Conservation (phyloP, 768 basidiomycete genomes). For the Hygrophorus russula region DNA sequence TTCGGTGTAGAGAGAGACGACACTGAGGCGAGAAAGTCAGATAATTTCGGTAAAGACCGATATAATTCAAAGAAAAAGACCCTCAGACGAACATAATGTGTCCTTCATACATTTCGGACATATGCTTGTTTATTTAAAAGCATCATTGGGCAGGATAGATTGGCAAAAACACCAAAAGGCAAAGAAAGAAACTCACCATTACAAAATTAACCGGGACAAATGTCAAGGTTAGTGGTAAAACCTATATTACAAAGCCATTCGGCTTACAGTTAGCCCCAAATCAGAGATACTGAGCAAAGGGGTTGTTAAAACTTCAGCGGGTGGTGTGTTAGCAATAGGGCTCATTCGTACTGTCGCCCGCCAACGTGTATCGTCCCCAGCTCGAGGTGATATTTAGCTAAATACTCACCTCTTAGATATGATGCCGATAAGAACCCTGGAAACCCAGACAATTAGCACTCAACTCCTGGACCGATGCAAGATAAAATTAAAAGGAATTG, state of each 20-base stretch:
- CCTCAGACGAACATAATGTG: conserved; percentile 39
- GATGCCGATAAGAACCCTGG: background rate
- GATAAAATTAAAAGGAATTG: conserved; percentile 7
- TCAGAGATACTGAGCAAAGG: too few species aligned
- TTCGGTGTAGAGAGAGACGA: too few species aligned
- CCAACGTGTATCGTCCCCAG: conserved; percentile 25
- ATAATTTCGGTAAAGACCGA: background rate
- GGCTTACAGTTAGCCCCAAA: too few species aligned
- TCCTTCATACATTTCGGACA: conserved; percentile 61
- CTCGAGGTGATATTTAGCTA: background rate
- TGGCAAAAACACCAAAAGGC: background rate
- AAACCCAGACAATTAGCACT: conserved; percentile 2
- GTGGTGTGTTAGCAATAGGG: conserved; percentile 31
- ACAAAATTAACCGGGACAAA: too few species aligned
- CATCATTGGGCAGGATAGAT: conserved; percentile 33
- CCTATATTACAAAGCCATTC: too few species aligned
- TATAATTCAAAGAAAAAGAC: background rate
- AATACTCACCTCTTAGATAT: conserved; percentile 6
- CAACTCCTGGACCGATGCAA: conserved; percentile 3
- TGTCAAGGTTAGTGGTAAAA: too few species aligned
- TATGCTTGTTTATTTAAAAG: conserved; percentile 54
- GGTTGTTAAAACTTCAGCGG: conserved; percentile 21
- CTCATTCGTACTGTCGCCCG: conserved; percentile 24
- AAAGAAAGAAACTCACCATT: background rate
- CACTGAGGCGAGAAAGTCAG: background rate